phyloP scores from a whole-genome alignment of 192 early-diverging fungal genomes.

The Haplosporangium gracile region DNA sequence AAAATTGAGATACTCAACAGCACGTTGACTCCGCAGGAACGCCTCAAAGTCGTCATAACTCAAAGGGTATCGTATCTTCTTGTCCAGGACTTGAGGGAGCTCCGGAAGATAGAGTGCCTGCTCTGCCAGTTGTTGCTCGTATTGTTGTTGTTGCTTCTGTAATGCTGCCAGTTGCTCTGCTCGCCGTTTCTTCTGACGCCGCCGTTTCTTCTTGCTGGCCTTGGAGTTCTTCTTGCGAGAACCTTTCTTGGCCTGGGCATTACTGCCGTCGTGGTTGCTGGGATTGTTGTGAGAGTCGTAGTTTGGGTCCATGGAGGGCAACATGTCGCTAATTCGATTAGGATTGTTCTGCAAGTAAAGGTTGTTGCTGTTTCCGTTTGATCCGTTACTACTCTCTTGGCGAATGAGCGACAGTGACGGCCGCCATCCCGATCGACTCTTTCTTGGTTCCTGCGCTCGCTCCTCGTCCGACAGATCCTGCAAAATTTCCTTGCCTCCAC shows the following conservation, averaged over 20 bases:
- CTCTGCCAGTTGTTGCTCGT: conserved; percentile 31
- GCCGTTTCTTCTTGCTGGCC: conserved; percentile 24
- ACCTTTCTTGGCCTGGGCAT: neutral
- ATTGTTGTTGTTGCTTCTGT: conserved; percentile 34
- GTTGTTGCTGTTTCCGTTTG: conserved; percentile 3
- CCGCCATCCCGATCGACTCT: conserved; percentile 43
- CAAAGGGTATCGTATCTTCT: conserved; percentile 24
- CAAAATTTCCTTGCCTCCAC: conserved; percentile 36
- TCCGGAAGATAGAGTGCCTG: conserved; percentile 14
- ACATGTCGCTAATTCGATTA: conserved; percentile 21
- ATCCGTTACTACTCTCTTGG: conserved; percentile 42
- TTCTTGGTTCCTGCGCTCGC: conserved; percentile 29
- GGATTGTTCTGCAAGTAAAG: conserved; percentile 39
- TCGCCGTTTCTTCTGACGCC: conserved; percentile 19
- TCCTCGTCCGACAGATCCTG: conserved; percentile 42
- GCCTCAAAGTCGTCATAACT: conserved; percentile 29
- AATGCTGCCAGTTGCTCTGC: conserved; percentile 17
- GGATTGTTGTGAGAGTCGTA: neutral
- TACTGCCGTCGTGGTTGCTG: neutral
- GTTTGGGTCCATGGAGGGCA: neutral
- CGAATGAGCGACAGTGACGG: conserved; percentile 46
- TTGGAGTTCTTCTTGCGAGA: conserved; percentile 14
- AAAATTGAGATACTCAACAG: conserved; percentile 33
- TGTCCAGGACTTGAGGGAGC: conserved; percentile 15
- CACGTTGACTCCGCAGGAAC: conserved; percentile 19